Evolutionary conservation across 2,329 filamentous ascomycete species (phyloP).

Genomic region (Ilyonectria sp.): DNA sequence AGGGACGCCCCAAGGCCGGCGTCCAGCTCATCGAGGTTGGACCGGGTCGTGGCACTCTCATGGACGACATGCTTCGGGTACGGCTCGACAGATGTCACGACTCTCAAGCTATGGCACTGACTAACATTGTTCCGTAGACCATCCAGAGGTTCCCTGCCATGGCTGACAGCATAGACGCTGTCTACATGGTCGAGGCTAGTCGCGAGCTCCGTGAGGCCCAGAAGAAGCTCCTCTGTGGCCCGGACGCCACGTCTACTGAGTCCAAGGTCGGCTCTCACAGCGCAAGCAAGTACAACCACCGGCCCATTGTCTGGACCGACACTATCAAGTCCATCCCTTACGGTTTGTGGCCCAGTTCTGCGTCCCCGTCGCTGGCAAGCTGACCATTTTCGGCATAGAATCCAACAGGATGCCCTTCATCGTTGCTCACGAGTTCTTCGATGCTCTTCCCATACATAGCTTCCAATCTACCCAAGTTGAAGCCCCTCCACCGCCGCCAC

Average conservation of each 20-base stretch:
- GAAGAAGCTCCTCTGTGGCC: slow-evolving; percentile 85
- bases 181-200: slow-evolving; percentile 97
- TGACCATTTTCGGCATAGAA: slow-evolving; percentile 56
- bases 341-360: slow-evolving; percentile 58
- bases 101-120: neutral
- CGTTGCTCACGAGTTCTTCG: slow-evolving; percentile 98
- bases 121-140: slow-evolving; percentile 68
- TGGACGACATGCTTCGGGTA: slow-evolving; percentile 95
- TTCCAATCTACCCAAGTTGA: slow-evolving; percentile 81
- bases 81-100: slow-evolving; percentile 48
- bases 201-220: slow-evolving; percentile 82
- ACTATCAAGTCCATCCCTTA: slow-evolving; percentile 87
- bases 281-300: slow-evolving; percentile 79
- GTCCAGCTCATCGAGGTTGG: slow-evolving; percentile 95
- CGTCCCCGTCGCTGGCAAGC: slow-evolving; percentile 7
- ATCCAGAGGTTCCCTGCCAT: slow-evolving; percentile 87
- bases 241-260: slow-evolving; percentile 76
- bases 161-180: slow-evolving; percentile 82
- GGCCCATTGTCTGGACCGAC: slow-evolving; percentile 91
- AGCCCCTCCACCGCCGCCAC: slow-evolving; percentile 35
- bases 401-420: slow-evolving; percentile 88
- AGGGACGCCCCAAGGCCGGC: slow-evolving; percentile 80
- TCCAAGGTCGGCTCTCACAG: slow-evolving; percentile 82
- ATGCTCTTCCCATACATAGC: slow-evolving; percentile 94
- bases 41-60: slow-evolving; percentile 93